Evolutionary conservation across 2,329 filamentous ascomycete genomes (phyloP), one percentile per base, ranked within the genome.

Genomic region (Tolypocladium guangdongense): DNA sequence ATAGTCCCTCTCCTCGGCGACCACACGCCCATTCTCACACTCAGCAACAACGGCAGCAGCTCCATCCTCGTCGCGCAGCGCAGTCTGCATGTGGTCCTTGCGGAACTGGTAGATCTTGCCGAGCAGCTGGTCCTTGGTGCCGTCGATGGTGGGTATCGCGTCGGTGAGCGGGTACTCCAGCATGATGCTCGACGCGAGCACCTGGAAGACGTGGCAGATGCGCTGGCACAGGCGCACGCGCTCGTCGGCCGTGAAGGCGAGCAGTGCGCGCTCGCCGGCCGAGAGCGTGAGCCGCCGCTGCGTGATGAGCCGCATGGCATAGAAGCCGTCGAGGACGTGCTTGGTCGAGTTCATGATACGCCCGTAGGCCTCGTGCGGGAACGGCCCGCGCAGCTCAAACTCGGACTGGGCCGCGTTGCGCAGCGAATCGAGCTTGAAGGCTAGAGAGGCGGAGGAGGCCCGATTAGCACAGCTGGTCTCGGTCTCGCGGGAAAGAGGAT

Each of bases 241-340:
- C 69, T 99, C 92, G 10, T 81, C 75, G 5, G 82, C 78, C 1
- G 93, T 97, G 66, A 88, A 90, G 57, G 81, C 78, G 38, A 99
- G 74, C 38, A 97, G 78, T 10, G 86, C 84, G 53, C 86, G 83
- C 71, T 97, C 92, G 4, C 92, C 91, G 30, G 86, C 81, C 3
- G 84, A 90, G 1, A 89, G 80, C 38, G 80, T 80, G 12, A 85
- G 75, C 55, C 92, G 88, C 63, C 91, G 92, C 64, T 87, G 79
- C 38, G 95, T 90, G 57, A 96, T 85, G 12, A 96, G 82, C 58
- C 92, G 95, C 89, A 99, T 96, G 51, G 91, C 90, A 64, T 97
- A 91, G 68, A 99, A 96, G 38, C 89, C 86, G 68, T 96, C 91
- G 5, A 97, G 82, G 70, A 96, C 88, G 51, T 87, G 84, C 57